These are phyloP conservation scores for Melastoma malabathricum DNA, from an alignment of 345 rosid species.

Conservation along the genomic window DNA sequence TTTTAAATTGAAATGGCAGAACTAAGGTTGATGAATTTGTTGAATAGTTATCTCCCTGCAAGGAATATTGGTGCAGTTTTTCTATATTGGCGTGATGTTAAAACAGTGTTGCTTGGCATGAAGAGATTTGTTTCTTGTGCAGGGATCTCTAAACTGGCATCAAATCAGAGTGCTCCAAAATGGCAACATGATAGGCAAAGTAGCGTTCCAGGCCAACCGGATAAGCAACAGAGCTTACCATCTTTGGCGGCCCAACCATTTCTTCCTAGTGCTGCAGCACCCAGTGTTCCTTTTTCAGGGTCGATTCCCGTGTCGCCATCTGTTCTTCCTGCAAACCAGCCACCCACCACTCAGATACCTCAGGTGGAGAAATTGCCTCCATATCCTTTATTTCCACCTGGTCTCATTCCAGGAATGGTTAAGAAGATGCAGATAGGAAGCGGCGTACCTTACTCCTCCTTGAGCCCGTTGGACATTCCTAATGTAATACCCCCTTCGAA, in stretches of 20 bases:
- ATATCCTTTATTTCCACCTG: slow-evolving; percentile 95
- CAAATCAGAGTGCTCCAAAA: slow-evolving; percentile 24
- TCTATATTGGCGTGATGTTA: background rate
- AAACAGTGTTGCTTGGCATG: background rate
- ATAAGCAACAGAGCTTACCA: slow-evolving; percentile 33
- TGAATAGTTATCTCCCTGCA: too few relatives aligned
- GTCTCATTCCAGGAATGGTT: slow-evolving; percentile 98
- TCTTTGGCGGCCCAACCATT: slow-evolving; percentile 45
- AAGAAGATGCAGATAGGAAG: slow-evolving; percentile 97
- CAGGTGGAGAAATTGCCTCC: slow-evolving; percentile 62
- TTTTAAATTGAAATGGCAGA: too few relatives aligned
- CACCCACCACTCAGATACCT: slow-evolving; percentile 21
- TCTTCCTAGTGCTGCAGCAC: slow-evolving; percentile 41
- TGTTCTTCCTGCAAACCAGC: slow-evolving; percentile 35
- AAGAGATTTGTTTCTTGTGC: slow-evolving; percentile 5
- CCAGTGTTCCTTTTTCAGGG: slow-evolving; percentile 46
- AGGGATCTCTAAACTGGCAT: slow-evolving; percentile 31
- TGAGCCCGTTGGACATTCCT: slow-evolving; percentile 95
- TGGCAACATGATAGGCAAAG: slow-evolving; percentile 57
- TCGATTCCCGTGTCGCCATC: slow-evolving; percentile 37
- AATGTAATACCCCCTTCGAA: slow-evolving; percentile 75
- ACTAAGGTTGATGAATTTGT: too few relatives aligned
- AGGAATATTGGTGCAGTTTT: background rate
- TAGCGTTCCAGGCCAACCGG: slow-evolving; percentile 22
- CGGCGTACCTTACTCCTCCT: slow-evolving; percentile 92